A percentile compares a stretch with the other conserved stretches of the same genome.
These are phyloP conservation scores for Oxyria digyna DNA, from an alignment of 148 eudicot genomes.

Conservation along the genomic window DNA sequence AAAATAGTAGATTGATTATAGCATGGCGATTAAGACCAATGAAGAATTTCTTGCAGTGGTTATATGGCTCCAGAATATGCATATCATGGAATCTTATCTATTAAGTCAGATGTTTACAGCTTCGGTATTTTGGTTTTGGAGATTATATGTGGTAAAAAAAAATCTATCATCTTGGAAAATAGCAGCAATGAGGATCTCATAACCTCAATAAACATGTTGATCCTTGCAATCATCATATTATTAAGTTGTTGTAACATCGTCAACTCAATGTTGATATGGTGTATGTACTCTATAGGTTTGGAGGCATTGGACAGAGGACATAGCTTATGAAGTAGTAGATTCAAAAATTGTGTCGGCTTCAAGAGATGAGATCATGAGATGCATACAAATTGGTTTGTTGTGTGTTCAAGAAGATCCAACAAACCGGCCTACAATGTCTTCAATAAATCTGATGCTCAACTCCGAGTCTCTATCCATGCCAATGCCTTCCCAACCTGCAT, in stretches of 20 bases:
- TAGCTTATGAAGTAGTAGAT: not conserved
- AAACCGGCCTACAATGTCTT: not conserved
- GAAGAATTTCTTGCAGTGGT: constrained; percentile 16
- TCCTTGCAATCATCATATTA: not conserved
- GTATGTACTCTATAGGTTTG: not conserved
- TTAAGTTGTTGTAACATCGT: no score
- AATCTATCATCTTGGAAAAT: constrained; percentile 17
- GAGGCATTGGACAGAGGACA: not conserved
- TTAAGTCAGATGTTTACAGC: constrained; percentile 40
- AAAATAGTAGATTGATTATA: no score
- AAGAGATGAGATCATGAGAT: not conserved
- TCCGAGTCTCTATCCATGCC: not conserved
- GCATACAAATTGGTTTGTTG: not conserved
- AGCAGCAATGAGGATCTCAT: constrained; percentile 25
- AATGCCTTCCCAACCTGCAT: not conserved
- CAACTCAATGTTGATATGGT: no score
- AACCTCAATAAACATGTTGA: constrained; percentile 21
- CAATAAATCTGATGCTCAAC: not conserved
- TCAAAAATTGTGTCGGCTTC: not conserved
- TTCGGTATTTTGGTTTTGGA: constrained; percentile 39
- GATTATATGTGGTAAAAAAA: constrained; percentile 27
- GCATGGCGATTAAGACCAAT: not conserved
- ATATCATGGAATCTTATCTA: constrained; percentile 26
- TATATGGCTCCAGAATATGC: constrained; percentile 50
- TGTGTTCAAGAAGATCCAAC: not conserved